These are phyloP conservation scores for Yarrowia sp. DNA, from an alignment of 805 yeast species.

Conservation along the genomic window DNA sequence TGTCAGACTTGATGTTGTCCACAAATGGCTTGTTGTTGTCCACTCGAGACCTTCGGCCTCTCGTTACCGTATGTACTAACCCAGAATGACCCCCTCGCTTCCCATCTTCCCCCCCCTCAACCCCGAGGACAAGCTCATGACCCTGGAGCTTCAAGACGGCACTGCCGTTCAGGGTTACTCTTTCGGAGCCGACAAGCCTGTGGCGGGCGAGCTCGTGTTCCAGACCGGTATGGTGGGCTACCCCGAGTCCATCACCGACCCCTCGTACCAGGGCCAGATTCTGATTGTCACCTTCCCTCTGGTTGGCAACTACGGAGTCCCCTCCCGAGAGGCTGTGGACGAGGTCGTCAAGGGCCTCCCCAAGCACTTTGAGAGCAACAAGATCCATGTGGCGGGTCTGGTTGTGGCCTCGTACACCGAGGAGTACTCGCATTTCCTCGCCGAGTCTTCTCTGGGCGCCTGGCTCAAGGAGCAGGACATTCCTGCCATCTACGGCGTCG, in stretches of 20 bases:
- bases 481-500: conserved; percentile 98
- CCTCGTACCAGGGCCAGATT: conserved; percentile 97
- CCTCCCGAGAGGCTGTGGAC: conserved; percentile 79
- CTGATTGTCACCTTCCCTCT: conserved; percentile 94
- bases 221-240: conserved; percentile 99
- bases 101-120: conserved; percentile 93
- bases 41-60: too few species aligned
- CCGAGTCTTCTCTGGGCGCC: conserved; percentile 86
- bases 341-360: conserved; percentile 80
- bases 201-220: conserved; percentile 97
- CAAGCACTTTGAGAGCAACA: conserved; percentile 89
- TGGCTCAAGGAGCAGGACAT: conserved; percentile 92
- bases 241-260: conserved; percentile 97
- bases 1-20: not conserved
- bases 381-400: conserved; percentile 95
- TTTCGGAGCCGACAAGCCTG: conserved; percentile 87
- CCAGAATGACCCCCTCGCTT: conserved; percentile 54
- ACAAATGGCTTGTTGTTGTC: too few species aligned
- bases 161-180: conserved; percentile 90
- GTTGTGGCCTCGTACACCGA: conserved; percentile 97
- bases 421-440: conserved; percentile 91
- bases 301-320: conserved; percentile 99
- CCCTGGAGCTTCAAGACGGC: conserved; percentile 89
- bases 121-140: conserved; percentile 78
- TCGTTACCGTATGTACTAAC: not conserved